A percentile compares a stretch with the other conserved stretches of the same genome.
Conservation (phyloP, 305 asterid species). For the Fraxinus albicans region DNA sequence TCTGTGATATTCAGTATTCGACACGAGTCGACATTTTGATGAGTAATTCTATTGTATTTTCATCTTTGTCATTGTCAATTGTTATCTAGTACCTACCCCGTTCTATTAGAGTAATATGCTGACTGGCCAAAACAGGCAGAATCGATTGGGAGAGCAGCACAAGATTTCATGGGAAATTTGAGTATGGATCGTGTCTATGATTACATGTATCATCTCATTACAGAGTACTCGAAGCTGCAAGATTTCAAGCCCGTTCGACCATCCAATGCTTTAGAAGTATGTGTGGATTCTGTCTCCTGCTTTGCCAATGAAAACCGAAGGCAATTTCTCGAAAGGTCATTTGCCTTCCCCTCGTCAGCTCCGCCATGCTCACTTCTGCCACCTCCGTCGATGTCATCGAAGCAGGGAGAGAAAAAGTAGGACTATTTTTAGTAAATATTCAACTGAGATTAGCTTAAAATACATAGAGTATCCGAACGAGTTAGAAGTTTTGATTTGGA, state of each 20-base stretch:
- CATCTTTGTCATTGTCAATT: background rate
- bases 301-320: constrained; percentile 57
- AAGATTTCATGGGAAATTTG: constrained; percentile 53
- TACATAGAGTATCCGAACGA: background rate
- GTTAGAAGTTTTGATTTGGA: background rate
- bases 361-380: constrained; percentile 50
- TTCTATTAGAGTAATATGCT: background rate
- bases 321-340: constrained; percentile 41
- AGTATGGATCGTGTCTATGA: constrained; percentile 61
- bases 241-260: constrained; percentile 53
- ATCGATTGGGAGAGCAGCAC: constrained; percentile 61
- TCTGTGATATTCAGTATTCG: background rate
- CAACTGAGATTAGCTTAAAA: background rate
- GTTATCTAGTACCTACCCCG: background rate
- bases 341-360: constrained; percentile 30
- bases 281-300: constrained; percentile 55
- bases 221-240: constrained; percentile 55
- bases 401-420: background rate
- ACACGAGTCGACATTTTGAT: background rate
- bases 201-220: constrained; percentile 64
- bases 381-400: background rate
- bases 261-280: constrained; percentile 36
- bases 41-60: background rate
- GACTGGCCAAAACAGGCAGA: constrained; percentile 41
- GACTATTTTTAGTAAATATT: background rate